These are phyloP conservation scores for Auriscalpium microsporum DNA, from an alignment of 768 basidiomycete genomes.

Conservation along the genomic window DNA sequence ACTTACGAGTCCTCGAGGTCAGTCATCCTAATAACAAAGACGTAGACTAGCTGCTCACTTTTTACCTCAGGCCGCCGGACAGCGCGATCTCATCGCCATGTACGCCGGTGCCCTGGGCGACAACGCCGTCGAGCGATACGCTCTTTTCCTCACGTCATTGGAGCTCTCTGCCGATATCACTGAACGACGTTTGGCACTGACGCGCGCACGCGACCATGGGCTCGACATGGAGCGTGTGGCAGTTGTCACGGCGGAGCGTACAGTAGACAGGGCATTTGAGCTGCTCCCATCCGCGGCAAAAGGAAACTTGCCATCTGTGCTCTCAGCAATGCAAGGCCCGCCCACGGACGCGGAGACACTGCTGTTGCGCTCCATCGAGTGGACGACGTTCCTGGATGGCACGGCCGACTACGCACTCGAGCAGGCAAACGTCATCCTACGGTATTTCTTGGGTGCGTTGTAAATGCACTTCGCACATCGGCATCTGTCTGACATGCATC, in stretches of 20 bases:
- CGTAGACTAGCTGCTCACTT: not conserved
- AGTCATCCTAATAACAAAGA: conserved; percentile 9
- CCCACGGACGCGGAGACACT: conserved; percentile 52
- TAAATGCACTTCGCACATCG: not conserved
- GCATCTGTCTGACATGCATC: not conserved
- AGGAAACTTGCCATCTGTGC: conserved; percentile 5
- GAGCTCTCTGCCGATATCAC: conserved; percentile 53
- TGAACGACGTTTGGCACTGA: conserved; percentile 63
- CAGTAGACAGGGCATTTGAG: conserved; percentile 62
- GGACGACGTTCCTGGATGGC: conserved; percentile 72
- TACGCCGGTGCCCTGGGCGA: conserved; percentile 88
- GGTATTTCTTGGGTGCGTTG: conserved; percentile 81
- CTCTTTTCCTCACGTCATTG: conserved; percentile 76
- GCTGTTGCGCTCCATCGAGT: conserved; percentile 84
- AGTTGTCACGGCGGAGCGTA: conserved; percentile 66
- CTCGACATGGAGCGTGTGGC: conserved; percentile 79
- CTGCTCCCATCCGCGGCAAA: conserved; percentile 17
- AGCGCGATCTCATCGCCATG: conserved; percentile 84
- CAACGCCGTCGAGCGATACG: conserved; percentile 88
- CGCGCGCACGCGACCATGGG: conserved; percentile 74
- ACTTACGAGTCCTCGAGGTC: conserved; percentile 82
- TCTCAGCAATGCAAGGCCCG: conserved; percentile 3
- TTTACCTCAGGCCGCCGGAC: conserved; percentile 53
- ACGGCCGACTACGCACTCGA: conserved; percentile 76
- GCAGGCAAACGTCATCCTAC: conserved; percentile 80